A percentile compares a stretch with the other conserved stretches of the same genome.
Conservation (phyloP, 148 eudicot genomes). For the Rhododendron molle region DNA sequence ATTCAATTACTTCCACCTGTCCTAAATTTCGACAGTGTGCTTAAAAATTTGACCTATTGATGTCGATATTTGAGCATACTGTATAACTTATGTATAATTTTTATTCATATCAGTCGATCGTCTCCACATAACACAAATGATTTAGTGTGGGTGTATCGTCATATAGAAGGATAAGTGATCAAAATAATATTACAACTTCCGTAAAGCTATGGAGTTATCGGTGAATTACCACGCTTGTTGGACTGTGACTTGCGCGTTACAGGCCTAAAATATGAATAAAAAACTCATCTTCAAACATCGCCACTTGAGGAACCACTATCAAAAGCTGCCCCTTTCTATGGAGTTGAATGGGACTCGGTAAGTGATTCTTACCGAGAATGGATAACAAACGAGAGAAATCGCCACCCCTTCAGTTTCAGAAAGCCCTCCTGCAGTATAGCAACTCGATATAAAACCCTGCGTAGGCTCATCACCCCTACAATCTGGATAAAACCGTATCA, state of each 20-base stretch:
- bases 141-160: too few relatives aligned
- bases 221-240: background rate
- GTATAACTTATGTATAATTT: too few relatives aligned
- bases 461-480: background rate
- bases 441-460: background rate
- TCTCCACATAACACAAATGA: too few relatives aligned
- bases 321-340: background rate
- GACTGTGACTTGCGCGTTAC: background rate
- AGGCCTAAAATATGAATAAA: background rate
- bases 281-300: background rate
- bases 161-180: background rate
- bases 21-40: background rate
- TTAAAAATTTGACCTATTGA: background rate
- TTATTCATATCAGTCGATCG: too few relatives aligned
- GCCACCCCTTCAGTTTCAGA: background rate
- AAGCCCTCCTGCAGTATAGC: background rate
- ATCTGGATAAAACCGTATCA: background rate
- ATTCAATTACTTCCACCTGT: background rate
- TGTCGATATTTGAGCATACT: too few relatives aligned
- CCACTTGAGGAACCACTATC: background rate
- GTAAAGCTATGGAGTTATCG: too few relatives aligned
- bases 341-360: too few relatives aligned
- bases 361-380: too few relatives aligned
- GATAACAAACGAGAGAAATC: too few relatives aligned
- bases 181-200: background rate